Conservation (phyloP, 306 rosid species). For the Dryas drummondii region DNA sequence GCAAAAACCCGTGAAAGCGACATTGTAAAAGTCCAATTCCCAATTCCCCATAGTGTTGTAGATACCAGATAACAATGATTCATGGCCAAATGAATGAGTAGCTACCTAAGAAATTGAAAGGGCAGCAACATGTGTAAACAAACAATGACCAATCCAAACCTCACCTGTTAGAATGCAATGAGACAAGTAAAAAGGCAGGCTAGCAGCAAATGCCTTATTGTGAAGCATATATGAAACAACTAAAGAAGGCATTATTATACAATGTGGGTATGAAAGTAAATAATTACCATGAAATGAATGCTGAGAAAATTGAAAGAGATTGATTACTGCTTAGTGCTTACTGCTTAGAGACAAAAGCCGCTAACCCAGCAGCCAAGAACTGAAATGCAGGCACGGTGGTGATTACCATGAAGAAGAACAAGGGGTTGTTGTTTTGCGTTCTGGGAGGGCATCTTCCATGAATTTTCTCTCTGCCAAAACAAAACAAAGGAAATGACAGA, state of each 20-base stretch:
- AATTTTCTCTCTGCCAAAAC: slow-evolving; percentile 25
- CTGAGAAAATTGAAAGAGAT: not conserved
- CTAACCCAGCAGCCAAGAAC: slow-evolving; percentile 34
- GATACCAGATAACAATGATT: no score
- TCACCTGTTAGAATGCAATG: not conserved
- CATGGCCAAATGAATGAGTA: no score
- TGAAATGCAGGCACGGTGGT: slow-evolving; percentile 28
- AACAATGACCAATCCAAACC: no score
- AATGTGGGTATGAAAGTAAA: not conserved
- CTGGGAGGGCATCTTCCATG: slow-evolving; percentile 36
- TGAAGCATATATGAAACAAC: no score
- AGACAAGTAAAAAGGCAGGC: not conserved
- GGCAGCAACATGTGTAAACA: no score
- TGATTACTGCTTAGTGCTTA: slow-evolving; percentile 15
- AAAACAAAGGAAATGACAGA: slow-evolving; percentile 33
- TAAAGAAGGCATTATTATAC: no score
- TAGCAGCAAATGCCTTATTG: not conserved
- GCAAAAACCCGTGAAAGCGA: not conserved
- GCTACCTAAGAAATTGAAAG: no score
- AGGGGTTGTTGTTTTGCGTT: no score
- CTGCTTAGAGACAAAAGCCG: slow-evolving; percentile 18
- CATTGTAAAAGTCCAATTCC: not conserved
- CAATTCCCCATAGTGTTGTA: no score
- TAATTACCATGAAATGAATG: not conserved
- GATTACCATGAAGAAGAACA: slow-evolving; percentile 38